Evolutionary conservation across 768 basidiomycete species (phyloP), one percentile per base, ranked within the genome.

Genomic region (Mycena latifolia): DNA sequence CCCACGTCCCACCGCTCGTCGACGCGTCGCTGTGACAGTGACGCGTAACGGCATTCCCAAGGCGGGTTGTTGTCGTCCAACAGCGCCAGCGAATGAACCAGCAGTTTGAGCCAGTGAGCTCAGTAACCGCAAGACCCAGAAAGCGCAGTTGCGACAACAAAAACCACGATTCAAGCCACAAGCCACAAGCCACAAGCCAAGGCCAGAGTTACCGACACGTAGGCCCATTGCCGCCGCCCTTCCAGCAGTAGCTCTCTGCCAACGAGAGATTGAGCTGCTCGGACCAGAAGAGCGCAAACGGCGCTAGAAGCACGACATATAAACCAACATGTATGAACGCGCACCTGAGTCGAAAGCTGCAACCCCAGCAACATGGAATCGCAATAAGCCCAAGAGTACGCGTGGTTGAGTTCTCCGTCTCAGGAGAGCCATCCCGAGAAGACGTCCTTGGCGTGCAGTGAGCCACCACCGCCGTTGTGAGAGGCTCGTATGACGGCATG

Each of bases 341-440:
- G 46, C 46, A 47, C 46, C 46, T 47, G 46, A 47, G 46, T 27
- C 46, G 11, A 45, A n/a, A 27, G 27, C 46, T 27, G 46, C 22
- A 47, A 47, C 46, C 24, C 46, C 24, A 47, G 46, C 46, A 47
- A 47, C 46, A 47, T n/a, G n/a, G n/a, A n/a, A n/a, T n/a, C n/a
- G n/a, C 6, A 35, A 6, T 7, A 35, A 14, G 8, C 14, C 8
- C 33, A 6, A 35, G 33, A 35, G 33, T 35, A 35, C 33, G 14
- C n/a, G n/a, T 6, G 33, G 33, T 35, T 35, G 33, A 35, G 33
- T 35, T 35, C 33, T 35, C 33, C 33, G 14, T 14, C 33, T 6
- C 33, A 35, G 33, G 33, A 35, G 33, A 14, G 33, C 33, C 33
- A 35, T 35, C 33, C 33, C 33, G 14, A 14, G 33, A 35, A 35